Conservation (phyloP, 306 rosid species). For the Trifolium subterraneum region DNA sequence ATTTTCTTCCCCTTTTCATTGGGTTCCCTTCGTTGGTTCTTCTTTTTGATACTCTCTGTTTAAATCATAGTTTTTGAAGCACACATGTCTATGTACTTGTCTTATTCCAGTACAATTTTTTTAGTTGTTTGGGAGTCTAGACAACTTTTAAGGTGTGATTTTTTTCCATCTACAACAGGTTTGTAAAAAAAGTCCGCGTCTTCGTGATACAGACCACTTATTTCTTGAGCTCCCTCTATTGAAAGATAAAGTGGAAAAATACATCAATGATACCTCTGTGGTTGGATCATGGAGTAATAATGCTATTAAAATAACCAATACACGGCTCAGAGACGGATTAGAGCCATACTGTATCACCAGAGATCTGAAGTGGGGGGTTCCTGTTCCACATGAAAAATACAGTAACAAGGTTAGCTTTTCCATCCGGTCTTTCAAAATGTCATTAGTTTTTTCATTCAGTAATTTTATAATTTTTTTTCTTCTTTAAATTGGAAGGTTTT, state of each 20-base stretch:
- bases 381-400: slow-evolving; percentile 77
- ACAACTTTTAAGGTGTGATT: slow-evolving; percentile 14
- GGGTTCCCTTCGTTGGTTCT: slow-evolving; percentile 1
- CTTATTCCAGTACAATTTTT: slow-evolving; percentile 11
- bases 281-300: slow-evolving; percentile 93
- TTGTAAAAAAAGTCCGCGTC: slow-evolving; percentile 73
- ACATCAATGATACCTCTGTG: slow-evolving; percentile 74
- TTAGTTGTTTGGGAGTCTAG: slow-evolving; percentile 24
- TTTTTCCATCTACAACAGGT: slow-evolving; percentile 55
- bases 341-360: slow-evolving; percentile 84
- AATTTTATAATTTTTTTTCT: background rate
- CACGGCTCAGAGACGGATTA: slow-evolving; percentile 90
- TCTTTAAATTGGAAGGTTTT: slow-evolving; percentile 66
- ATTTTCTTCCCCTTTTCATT: background rate
- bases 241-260: slow-evolving; percentile 71
- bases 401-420: slow-evolving; percentile 73
- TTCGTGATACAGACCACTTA: slow-evolving; percentile 86
- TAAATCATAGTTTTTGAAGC: slow-evolving; percentile 14
- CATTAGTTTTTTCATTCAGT: slow-evolving; percentile 24
- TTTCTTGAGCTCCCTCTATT: slow-evolving; percentile 91
- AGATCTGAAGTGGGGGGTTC: slow-evolving; percentile 99
- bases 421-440: background rate
- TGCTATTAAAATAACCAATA: slow-evolving; percentile 84
- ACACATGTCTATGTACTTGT: slow-evolving; percentile 17
- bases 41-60: background rate